Evolutionary conservation across 495 filamentous ascomycete genomes (phyloP).

Genomic region (Paragyromitra xinjiangensis): DNA sequence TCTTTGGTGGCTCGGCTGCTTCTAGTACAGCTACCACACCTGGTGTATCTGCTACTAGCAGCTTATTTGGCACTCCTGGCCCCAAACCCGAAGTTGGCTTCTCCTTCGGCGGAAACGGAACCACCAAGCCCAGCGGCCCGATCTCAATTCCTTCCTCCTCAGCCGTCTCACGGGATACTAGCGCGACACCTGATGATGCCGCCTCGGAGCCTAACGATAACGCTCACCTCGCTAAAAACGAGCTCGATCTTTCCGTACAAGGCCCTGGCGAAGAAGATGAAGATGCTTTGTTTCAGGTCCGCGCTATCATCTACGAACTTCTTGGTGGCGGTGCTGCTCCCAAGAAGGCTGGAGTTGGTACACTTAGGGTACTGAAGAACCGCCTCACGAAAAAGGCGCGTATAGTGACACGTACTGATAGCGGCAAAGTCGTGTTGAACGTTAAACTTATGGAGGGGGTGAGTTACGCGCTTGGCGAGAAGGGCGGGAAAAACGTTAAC

Average conservation of each 20-base stretch:
- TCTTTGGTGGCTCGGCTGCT: constrained; percentile 40
- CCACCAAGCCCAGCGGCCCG: constrained; percentile 40
- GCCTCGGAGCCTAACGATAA: constrained; percentile 49
- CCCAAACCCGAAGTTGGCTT: constrained; percentile 45
- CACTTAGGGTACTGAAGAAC: constrained; percentile 54
- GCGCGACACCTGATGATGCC: constrained; percentile 26
- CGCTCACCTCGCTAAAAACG: constrained; percentile 50
- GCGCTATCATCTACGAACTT: constrained; percentile 51
- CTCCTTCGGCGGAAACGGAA: constrained; percentile 45
- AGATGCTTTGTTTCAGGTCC: constrained; percentile 47
- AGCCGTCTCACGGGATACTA: constrained; percentile 23
- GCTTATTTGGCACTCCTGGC: constrained; percentile 38
- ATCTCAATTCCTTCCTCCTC: constrained; percentile 28
- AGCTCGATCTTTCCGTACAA: constrained; percentile 46
- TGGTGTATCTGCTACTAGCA: constrained; percentile 32
- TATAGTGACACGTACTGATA: constrained; percentile 50
- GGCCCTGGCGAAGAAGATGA: constrained; percentile 56
- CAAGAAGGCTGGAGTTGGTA: constrained; percentile 51
- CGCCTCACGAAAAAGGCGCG: constrained; percentile 52
- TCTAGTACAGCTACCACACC: constrained; percentile 36
- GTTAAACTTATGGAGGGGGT: constrained; percentile 45
- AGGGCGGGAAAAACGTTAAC: constrained; percentile 30
- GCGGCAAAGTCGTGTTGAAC: constrained; percentile 54
- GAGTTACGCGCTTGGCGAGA: constrained; percentile 29
- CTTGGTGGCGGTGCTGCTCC: not conserved